A percentile compares a stretch with the other conserved stretches of the same genome.
phyloP scores from a whole-genome alignment of 768 basidiomycete species.

The Lactarius vividus region DNA sequence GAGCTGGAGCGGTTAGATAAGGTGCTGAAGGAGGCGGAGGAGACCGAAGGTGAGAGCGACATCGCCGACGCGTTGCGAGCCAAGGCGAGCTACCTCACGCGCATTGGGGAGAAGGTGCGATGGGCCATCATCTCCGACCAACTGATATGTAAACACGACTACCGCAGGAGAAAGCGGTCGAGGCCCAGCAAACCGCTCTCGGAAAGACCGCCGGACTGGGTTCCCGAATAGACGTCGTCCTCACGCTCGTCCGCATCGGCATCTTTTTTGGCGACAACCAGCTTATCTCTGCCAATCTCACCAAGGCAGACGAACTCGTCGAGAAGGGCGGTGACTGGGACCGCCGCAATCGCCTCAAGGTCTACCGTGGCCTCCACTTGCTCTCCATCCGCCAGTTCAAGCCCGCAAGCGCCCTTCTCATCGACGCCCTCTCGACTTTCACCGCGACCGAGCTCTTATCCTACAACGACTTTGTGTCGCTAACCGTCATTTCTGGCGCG shows the following conservation, averaged over 20 bases:
- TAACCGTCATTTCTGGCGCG: constrained; percentile 78
- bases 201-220: constrained; percentile 93
- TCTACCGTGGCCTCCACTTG: constrained; percentile 85
- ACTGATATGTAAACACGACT: no score
- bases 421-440: constrained; percentile 92
- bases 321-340: constrained; percentile 99
- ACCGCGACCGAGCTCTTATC: constrained; percentile 86
- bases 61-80: constrained; percentile 85
- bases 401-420: constrained; percentile 75
- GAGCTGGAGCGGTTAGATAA: constrained; percentile 75
- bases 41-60: constrained; percentile 91
- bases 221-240: constrained; percentile 87
- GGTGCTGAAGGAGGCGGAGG: constrained; percentile 79
- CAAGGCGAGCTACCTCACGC: constrained; percentile 79
- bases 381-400: constrained; percentile 91
- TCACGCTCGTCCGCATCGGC: constrained; percentile 85
- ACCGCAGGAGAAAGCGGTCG: constrained; percentile 70
- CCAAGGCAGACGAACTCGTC: constrained; percentile 83
- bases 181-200: constrained; percentile 78
- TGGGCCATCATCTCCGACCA: no score
- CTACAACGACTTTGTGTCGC: constrained; percentile 87
- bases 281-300: constrained; percentile 67
- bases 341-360: constrained; percentile 92
- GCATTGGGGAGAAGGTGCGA: constrained; percentile 77
- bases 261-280: constrained; percentile 84